A percentile compares a stretch with the other conserved stretches of the same genome.
Conservation (phyloP, 768 basidiomycete species). For the Mycena filopes region DNA sequence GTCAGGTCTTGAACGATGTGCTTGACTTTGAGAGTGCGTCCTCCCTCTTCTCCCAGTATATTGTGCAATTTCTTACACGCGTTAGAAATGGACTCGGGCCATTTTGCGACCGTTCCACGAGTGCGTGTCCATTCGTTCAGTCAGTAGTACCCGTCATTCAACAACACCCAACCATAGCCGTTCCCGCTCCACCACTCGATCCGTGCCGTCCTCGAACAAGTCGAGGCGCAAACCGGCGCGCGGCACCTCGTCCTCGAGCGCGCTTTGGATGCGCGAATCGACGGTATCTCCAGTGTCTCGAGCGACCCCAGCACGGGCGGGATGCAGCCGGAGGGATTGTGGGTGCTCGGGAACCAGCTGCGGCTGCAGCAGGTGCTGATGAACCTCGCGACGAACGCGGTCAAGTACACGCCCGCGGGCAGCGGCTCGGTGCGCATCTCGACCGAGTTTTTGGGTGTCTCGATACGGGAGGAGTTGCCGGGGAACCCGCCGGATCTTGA, state of each 20-base stretch:
- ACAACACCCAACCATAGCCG: slow-evolving; percentile 39
- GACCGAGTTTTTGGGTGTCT: slow-evolving; percentile 30
- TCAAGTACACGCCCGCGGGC: slow-evolving; percentile 44
- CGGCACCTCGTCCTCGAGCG: slow-evolving; percentile 43
- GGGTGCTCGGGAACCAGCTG: slow-evolving; percentile 56
- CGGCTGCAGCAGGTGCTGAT: slow-evolving; percentile 48
- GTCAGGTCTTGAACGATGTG: slow-evolving; percentile 52
- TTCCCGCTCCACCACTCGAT: slow-evolving; percentile 47
- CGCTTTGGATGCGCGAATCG: slow-evolving; percentile 49
- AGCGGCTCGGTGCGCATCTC: slow-evolving; percentile 42
- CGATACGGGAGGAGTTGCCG: slow-evolving; percentile 27
- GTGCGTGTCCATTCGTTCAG: not conserved
- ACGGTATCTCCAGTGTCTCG: slow-evolving; percentile 27
- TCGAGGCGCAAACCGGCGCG: slow-evolving; percentile 34
- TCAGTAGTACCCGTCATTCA: not conserved
- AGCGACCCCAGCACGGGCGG: not conserved
- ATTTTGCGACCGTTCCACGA: slow-evolving; percentile 37
- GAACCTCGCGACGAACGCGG: slow-evolving; percentile 52
- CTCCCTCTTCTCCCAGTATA: not conserved
- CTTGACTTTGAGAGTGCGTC: slow-evolving; percentile 43
- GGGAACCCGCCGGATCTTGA: slow-evolving; percentile 24
- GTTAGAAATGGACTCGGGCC: slow-evolving; percentile 50
- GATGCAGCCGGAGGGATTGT: slow-evolving; percentile 26
- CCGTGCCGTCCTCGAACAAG: slow-evolving; percentile 37
- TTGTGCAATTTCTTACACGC: not conserved